phyloP scores from a whole-genome alignment of 768 basidiomycete genomes.

The Lactarius quietus region DNA sequence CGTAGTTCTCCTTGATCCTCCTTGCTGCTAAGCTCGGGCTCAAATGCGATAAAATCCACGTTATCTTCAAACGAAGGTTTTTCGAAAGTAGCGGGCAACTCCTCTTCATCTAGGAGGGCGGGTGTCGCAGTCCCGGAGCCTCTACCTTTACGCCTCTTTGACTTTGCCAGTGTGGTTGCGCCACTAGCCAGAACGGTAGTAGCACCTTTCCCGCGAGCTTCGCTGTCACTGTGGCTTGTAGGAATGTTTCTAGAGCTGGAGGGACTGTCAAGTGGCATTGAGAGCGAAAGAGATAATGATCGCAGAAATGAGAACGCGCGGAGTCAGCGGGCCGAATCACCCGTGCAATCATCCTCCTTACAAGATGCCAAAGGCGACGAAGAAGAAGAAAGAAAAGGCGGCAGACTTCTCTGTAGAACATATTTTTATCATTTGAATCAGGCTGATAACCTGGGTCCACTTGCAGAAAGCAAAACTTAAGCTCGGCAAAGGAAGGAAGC shows the following conservation, averaged over 20 bases:
- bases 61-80: slow-evolving; percentile 20
- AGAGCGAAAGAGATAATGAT: background rate
- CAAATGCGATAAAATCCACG: slow-evolving; percentile 21
- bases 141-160: slow-evolving; percentile 8
- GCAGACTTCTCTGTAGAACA: slow-evolving; percentile 75
- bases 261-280: background rate
- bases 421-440: background rate
- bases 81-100: background rate
- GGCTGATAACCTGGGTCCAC: background rate
- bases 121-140: slow-evolving; percentile 12
- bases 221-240: background rate
- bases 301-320: background rate
- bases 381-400: slow-evolving; percentile 82
- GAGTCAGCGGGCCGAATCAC: slow-evolving; percentile 6
- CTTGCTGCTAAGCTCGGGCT: slow-evolving; percentile 12
- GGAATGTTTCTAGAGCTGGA: slow-evolving; percentile 2
- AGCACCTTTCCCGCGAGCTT: background rate
- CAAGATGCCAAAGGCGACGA: slow-evolving; percentile 79
- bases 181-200: slow-evolving; percentile 8
- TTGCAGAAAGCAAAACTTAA: slow-evolving; percentile 91
- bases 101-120: background rate
- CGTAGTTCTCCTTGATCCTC: slow-evolving; percentile 6
- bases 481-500: slow-evolving; percentile 90
- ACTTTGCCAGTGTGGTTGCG: background rate
- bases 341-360: background rate